phyloP scores from a whole-genome alignment of 352 stramenopile species.

The Pythium periplocum region DNA sequence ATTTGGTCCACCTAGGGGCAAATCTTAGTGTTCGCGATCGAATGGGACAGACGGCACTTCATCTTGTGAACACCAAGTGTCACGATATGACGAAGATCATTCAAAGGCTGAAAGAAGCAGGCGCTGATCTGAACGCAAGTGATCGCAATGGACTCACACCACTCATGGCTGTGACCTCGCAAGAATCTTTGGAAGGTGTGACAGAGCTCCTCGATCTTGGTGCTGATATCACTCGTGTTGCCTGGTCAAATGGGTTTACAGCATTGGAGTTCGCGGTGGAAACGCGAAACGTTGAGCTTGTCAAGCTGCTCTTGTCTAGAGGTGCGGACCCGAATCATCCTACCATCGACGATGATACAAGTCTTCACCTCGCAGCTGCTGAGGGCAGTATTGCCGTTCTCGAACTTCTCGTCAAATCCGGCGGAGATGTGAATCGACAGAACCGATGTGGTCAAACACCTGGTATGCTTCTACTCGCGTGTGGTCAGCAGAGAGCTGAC shows the following conservation, averaged over 20 bases:
- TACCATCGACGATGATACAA: conserved; percentile 63
- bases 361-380: conserved; percentile 60
- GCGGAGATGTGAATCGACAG: conserved; percentile 48
- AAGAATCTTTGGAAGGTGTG: conserved; percentile 57
- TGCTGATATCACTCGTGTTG: conserved; percentile 49
- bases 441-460: conserved; percentile 75
- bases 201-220: conserved; percentile 67
- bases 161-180: conserved; percentile 68
- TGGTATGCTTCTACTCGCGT: conserved; percentile 40
- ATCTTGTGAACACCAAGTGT: conserved; percentile 36
- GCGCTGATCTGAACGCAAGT: conserved; percentile 49
- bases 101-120: conserved; percentile 44
- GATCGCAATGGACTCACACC: conserved; percentile 72
- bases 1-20: conserved; percentile 42
- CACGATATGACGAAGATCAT: conserved; percentile 63
- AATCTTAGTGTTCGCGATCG: conserved; percentile 57
- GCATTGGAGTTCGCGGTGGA: conserved; percentile 57
- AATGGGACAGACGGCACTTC: conserved; percentile 55
- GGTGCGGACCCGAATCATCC: conserved; percentile 51
- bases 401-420: conserved; percentile 39
- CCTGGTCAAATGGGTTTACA: conserved; percentile 76
- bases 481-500: conserved; percentile 11
- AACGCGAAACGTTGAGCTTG: conserved; percentile 34
- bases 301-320: conserved; percentile 67
- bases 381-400: conserved; percentile 43